Percentiles rank a stretch among this genome's conserved stretches.
Conservation (phyloP, 1,284 basidiomycete genomes). For the Rhodotorula sp. region DNA sequence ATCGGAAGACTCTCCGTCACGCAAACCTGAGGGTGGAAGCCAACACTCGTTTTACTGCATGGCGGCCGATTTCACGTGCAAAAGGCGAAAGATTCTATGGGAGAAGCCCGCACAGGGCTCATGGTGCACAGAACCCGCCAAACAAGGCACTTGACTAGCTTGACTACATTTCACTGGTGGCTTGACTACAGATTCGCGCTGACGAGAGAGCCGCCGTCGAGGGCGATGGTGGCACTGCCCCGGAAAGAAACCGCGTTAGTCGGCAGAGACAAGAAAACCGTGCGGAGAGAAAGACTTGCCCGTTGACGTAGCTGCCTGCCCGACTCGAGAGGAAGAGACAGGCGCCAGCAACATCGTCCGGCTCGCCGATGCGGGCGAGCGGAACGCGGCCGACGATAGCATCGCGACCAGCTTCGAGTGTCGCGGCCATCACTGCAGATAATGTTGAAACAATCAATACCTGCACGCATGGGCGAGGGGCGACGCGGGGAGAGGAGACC, state of each 20-base stretch:
- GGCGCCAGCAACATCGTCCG: slow-evolving; percentile 64
- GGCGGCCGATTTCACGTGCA: neutral
- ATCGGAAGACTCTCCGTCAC: neutral
- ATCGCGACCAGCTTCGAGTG: slow-evolving; percentile 57
- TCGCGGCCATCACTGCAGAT: slow-evolving; percentile 61
- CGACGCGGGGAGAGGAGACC: neutral
- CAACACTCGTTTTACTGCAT: too few relatives aligned
- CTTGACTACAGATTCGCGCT: slow-evolving; percentile 25
- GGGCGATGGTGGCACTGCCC: slow-evolving; percentile 32
- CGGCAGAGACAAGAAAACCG: neutral
- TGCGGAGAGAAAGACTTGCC: slow-evolving; percentile 39
- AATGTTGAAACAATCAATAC: neutral
- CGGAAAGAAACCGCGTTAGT: neutral
- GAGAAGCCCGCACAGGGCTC: too few relatives aligned
- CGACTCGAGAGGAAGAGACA: slow-evolving; percentile 62
- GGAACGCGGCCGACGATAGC: slow-evolving; percentile 57
- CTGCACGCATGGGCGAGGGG: slow-evolving; percentile 44
- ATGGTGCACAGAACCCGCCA: neutral
- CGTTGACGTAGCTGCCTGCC: slow-evolving; percentile 65
- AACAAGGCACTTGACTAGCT: neutral
- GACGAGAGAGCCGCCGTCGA: slow-evolving; percentile 40
- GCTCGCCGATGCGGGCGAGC: slow-evolving; percentile 60
- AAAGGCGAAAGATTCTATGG: neutral
- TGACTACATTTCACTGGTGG: too few relatives aligned
- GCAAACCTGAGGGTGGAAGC: too few relatives aligned